Conservation (phyloP, 106 monocot species). For the Agapanthus africanus region DNA sequence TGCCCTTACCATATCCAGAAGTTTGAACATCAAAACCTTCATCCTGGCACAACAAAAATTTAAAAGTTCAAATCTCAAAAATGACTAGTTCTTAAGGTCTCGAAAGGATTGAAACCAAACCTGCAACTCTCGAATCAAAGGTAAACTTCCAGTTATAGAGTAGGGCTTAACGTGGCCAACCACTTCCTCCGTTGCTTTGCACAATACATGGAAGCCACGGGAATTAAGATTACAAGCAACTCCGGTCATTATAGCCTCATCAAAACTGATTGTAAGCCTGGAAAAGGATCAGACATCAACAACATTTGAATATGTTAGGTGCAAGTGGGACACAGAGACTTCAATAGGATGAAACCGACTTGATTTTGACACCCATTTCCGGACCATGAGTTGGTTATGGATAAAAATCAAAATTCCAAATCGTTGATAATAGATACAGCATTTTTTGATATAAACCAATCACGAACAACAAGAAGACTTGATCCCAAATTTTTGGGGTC, state of each 20-base stretch:
- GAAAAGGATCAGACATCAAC: too few species aligned
- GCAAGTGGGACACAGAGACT: neutral
- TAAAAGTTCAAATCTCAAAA: neutral
- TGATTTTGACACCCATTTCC: neutral
- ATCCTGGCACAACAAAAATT: constrained; percentile 33
- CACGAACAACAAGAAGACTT: too few species aligned
- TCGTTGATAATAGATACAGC: neutral
- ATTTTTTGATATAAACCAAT: too few species aligned
- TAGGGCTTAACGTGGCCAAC: constrained; percentile 88
- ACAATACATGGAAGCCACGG: constrained; percentile 74
- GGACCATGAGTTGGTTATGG: neutral
- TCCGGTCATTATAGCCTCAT: constrained; percentile 70
- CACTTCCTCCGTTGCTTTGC: constrained; percentile 90
- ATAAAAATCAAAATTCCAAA: neutral
- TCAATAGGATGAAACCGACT: neutral
- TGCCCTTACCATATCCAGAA: constrained; percentile 67
- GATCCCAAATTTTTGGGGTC: too few species aligned
- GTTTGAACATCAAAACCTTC: constrained; percentile 98
- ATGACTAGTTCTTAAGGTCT: neutral
- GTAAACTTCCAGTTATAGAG: constrained; percentile 95
- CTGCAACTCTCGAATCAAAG: constrained; percentile 90
- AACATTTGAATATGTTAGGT: neutral
- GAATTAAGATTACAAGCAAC: constrained; percentile 87
- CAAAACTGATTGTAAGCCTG: constrained; percentile 68
- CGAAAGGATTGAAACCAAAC: constrained; percentile 20